Conservation (phyloP, 2,329 filamentous ascomycete species). For the Neonectria hederae region DNA sequence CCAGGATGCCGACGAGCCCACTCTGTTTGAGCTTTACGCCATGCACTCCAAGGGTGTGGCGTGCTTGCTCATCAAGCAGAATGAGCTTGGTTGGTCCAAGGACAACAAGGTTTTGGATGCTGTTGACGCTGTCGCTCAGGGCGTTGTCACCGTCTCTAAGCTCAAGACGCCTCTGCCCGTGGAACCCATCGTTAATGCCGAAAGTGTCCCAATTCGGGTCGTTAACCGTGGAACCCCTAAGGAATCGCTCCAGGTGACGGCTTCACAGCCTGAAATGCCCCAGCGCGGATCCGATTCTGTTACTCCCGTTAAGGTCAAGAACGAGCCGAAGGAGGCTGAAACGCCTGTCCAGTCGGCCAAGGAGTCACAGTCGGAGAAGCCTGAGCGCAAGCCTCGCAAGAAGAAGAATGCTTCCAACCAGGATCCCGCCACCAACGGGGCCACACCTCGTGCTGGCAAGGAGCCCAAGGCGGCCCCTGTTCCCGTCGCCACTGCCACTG, state of each 20-base stretch:
- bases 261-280: conserved; percentile 40
- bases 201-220: conserved; percentile 47
- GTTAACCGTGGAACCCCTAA: conserved; percentile 49
- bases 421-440: conserved; percentile 58
- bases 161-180: conserved; percentile 64
- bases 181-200: conserved; percentile 51
- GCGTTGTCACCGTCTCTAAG: conserved; percentile 78
- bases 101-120: conserved; percentile 87
- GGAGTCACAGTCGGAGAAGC: conserved; percentile 61
- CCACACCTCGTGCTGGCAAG: conserved; percentile 48
- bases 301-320: conserved; percentile 52
- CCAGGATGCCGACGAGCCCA: conserved; percentile 72
- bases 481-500: conserved; percentile 36
- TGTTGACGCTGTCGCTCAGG: conserved; percentile 78
- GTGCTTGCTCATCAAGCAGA: conserved; percentile 84
- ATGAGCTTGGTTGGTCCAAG: conserved; percentile 89
- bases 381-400: conserved; percentile 69
- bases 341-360: conserved; percentile 51
- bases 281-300: conserved; percentile 47
- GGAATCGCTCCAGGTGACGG: conserved; percentile 46
- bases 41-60: conserved; percentile 99
- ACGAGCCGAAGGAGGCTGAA: conserved; percentile 60
- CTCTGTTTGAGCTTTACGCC: conserved; percentile 92
- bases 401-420: conserved; percentile 68
- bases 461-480: conserved; percentile 44